Base-by-base conservation (phyloP, 1,139 yeast species). In the Saccharomycopsis hybrid region DNA sequence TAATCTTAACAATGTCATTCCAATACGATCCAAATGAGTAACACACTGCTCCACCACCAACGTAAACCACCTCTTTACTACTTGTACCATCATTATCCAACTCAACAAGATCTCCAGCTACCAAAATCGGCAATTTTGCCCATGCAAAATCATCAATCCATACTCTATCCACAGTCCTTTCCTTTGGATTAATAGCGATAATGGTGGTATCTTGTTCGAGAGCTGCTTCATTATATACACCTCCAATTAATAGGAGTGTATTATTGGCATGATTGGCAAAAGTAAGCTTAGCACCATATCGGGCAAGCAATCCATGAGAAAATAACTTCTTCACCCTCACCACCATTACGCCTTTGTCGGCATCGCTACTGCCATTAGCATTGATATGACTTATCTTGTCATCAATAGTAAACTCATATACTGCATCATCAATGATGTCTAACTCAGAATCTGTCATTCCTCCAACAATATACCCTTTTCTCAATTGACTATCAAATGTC, bases 21-120 rank as follows among this genome's bases (percentile, higher is more conserved):
- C 82, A 82, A 44, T 73, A 77, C 31, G 88, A 78, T 0, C 95
- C 95, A 67, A 85, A 86, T 0, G 92, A 85, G 60, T 84, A 86
- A 62, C 95, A 86, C 1, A 85, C 88, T 0, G 85, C 90, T 2
- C 95, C 95, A 4, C 95, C 95, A 3, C 85, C 86, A 39, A 79
- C 58, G 3, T 79, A 59, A 3, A 58, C 56, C 1, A 38, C 25
- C 24, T 7, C 29, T 4, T 29, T 37, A 13, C n/a, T 33, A 27
- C 18, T 13, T 29, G 4, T 37, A 9, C 18, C 31, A 5, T 9
- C 39, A 8, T 13, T 3, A 4, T 57, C 39, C 7, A 32, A 5
- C 5, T 57, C 57, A 2, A 69, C 65, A 41, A 78, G 49, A 33
- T 73, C 76, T 57, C 77, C 77, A 0, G 92, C 92, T n/a, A 80